These are phyloP conservation scores for Craspedostauros australis DNA, from an alignment of 108 stramenopile species.

Conservation along the genomic window DNA sequence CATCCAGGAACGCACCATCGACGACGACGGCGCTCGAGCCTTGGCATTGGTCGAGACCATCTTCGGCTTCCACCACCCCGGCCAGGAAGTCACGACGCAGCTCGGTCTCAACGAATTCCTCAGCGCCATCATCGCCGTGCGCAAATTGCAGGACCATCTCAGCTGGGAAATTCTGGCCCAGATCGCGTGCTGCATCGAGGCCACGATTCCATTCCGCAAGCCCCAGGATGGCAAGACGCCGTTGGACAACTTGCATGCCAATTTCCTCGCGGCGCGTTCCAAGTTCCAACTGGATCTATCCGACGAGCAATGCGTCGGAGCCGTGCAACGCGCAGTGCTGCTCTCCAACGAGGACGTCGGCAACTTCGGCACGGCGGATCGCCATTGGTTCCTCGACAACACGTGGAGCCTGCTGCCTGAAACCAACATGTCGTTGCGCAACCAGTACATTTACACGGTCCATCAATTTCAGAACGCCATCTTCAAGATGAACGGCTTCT, in stretches of 20 bases:
- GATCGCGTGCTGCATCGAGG: conserved; percentile 55
- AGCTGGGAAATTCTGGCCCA: conserved; percentile 16
- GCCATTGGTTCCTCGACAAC: conserved; percentile 35
- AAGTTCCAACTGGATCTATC: conserved; percentile 16
- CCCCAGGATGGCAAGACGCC: conserved; percentile 14
- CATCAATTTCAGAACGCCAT: conserved; percentile 36
- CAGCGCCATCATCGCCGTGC: conserved; percentile 35
- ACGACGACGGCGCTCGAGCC: conserved; percentile 10
- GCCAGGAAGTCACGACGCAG: conserved; percentile 20
- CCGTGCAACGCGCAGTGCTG: conserved; percentile 36
- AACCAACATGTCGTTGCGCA: conserved; percentile 36
- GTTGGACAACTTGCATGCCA: conserved; percentile 27
- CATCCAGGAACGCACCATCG: background rate
- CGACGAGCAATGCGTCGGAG: conserved; percentile 20
- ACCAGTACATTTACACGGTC: conserved; percentile 29
- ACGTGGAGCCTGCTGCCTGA: conserved; percentile 54
- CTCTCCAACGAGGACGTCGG: conserved; percentile 35
- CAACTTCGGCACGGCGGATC: conserved; percentile 42
- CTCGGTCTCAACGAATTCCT: conserved; percentile 54
- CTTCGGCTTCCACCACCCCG: conserved; percentile 35
- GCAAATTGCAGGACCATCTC: conserved; percentile 20
- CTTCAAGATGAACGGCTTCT: conserved; percentile 46
- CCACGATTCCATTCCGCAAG: conserved; percentile 52
- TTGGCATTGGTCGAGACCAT: conserved; percentile 28
- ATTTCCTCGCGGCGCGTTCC: conserved; percentile 10